These are phyloP conservation scores for Coniferiporia weirii DNA, from an alignment of 1,284 basidiomycete genomes.

Conservation along the genomic window DNA sequence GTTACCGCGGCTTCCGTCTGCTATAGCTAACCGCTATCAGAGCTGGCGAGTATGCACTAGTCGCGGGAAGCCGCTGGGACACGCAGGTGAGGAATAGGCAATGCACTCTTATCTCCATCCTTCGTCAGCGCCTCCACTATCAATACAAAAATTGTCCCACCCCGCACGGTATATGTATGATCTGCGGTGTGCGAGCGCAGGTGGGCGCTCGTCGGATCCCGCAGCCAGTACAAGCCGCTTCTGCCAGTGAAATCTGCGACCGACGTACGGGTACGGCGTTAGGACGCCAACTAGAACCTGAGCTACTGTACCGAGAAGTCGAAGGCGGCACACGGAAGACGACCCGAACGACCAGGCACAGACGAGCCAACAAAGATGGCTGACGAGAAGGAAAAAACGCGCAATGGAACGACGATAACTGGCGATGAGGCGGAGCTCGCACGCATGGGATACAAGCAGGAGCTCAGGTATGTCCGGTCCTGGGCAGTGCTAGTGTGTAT, in stretches of 20 bases:
- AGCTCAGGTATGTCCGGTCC: conserved; percentile 48
- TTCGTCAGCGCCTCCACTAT: background rate
- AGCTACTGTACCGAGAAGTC: too few relatives aligned
- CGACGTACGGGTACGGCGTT: too few relatives aligned
- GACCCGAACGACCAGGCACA: background rate
- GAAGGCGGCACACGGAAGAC: too few relatives aligned
- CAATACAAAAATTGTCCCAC: too few relatives aligned
- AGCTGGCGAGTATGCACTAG: too few relatives aligned
- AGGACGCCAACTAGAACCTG: too few relatives aligned
- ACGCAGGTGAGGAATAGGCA: background rate
- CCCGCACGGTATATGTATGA: background rate
- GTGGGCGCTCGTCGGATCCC: background rate
- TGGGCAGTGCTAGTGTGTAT: background rate
- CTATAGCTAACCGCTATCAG: background rate
- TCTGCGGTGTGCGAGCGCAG: background rate
- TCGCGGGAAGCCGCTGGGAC: too few relatives aligned
- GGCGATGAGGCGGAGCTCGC: conserved; percentile 60
- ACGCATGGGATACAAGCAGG: conserved; percentile 72
- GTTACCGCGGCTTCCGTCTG: too few relatives aligned
- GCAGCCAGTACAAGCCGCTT: too few relatives aligned
- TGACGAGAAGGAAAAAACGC: background rate
- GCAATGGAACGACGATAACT: conserved; percentile 6
- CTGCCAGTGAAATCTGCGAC: too few relatives aligned
- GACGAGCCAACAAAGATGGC: background rate
- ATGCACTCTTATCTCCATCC: background rate